Evolutionary conservation across 2,329 filamentous ascomycete species (phyloP), one percentile per base, ranked within the genome.

Genomic region (Trichophyton equinum): DNA sequence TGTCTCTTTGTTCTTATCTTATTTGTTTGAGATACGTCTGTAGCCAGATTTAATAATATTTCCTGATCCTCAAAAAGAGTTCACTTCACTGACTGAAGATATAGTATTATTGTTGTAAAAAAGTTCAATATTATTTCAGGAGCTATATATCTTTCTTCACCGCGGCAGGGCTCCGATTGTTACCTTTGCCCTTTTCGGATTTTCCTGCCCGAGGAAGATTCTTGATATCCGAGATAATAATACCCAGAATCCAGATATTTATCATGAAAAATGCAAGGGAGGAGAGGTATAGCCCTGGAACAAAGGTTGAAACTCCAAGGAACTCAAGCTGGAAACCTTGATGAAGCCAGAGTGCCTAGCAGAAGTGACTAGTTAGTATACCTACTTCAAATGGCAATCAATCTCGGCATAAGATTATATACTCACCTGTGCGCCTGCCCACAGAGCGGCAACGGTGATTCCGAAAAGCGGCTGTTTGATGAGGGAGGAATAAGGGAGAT

Each of bases 161-260:
- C 13, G 22, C 25, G 25, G 18, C 36, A 15, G 13, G 42, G n/a
- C 20, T 46, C 22, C 4, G 13, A n/a, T 58, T 25, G 44, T 47
- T 44, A 20, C 15, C 33, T 20, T 51, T 46, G 18, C 53, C n/a
- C 7, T 36, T 2, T 55, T 51, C 36, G 20, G n/a, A n/a, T 30
- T 9, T 57, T 46, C 11, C 49, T 55, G 22, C 42, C 36, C 13
- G 53, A 7, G 53, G 6, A 42, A 62, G 61, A 1, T 5, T 4
- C 3, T 73, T 74, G 25, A 80, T 79, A 72, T 97, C 94, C 1
- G 72, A 71, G 5, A 96, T 81, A 49, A 97, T 85, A 55, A 95
- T 77, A 0, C 89, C 88, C 44, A 99, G 71, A 60, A 97, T 89
- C 85, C 89, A 95, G 66, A 85, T 86, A 71, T 99, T 97, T 15